A percentile compares a stretch with the other conserved stretches of the same genome.
Conservation (phyloP, 768 basidiomycete species). For the Gymnopilus dilepis region DNA sequence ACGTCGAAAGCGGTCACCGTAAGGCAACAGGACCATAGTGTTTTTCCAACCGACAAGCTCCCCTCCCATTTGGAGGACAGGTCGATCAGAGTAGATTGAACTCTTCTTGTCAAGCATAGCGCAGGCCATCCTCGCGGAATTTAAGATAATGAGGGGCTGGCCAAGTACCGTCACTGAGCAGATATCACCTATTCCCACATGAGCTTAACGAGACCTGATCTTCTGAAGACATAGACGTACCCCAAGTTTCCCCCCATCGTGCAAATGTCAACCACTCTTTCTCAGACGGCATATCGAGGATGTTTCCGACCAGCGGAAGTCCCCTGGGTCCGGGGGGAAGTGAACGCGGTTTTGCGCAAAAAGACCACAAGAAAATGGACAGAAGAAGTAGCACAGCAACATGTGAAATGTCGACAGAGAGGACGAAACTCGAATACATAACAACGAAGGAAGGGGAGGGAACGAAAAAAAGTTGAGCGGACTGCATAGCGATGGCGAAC, state of each 20-base stretch:
- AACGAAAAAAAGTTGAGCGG: conserved; percentile 30
- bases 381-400: conserved; percentile 41
- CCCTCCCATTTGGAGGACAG: conserved; percentile 56
- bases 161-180: conserved; percentile 64
- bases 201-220: too few species aligned
- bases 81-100: conserved; percentile 71
- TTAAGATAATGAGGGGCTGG: conserved; percentile 62
- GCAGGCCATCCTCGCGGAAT: conserved; percentile 52
- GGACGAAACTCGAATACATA: conserved; percentile 30
- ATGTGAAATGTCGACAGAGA: conserved; percentile 39
- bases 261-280: conserved; percentile 58
- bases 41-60: conserved; percentile 65
- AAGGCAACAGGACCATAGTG: conserved; percentile 59
- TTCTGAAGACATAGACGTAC: conserved; percentile 38
- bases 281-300: conserved; percentile 55
- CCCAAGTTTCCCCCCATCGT: conserved; percentile 57
- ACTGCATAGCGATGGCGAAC: conserved; percentile 27
- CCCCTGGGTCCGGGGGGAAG: conserved; percentile 59
- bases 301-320: conserved; percentile 58
- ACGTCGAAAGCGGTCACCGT: conserved; percentile 59
- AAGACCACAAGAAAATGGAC: conserved; percentile 31
- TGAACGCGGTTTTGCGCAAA: conserved; percentile 24
- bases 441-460: conserved; percentile 25
- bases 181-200: conserved; percentile 59
- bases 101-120: conserved; percentile 74